A percentile compares a stretch with the other conserved stretches of the same genome.
These are phyloP conservation scores for Rhodotorula sp. DNA, from an alignment of 1,284 basidiomycete species.

Conservation along the genomic window DNA sequence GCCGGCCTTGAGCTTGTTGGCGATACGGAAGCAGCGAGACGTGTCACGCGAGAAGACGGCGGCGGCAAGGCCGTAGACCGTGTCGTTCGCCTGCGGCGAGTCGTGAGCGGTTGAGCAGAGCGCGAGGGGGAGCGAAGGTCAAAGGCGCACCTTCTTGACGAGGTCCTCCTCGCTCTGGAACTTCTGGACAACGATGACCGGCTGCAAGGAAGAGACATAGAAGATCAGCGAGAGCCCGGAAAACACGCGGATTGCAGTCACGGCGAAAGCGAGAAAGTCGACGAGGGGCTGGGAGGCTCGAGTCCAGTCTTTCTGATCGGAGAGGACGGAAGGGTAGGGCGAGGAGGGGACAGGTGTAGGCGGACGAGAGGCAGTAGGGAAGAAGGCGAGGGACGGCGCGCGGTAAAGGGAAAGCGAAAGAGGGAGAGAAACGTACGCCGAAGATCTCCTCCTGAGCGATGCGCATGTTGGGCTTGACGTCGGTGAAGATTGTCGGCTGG, in stretches of 20 bases:
- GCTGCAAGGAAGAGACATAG: conserved; percentile 47
- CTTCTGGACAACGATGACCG: conserved; percentile 63
- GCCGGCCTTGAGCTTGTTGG: conserved; percentile 77
- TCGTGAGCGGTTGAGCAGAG: not conserved
- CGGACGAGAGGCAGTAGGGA: no score
- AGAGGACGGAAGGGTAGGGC: no score
- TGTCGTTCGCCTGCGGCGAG: conserved; percentile 79
- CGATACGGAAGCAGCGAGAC: conserved; percentile 70
- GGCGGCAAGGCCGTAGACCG: conserved; percentile 78
- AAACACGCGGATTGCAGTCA: no score
- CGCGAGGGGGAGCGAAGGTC: not conserved
- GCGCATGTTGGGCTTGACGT: conserved; percentile 73
- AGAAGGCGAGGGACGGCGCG: not conserved
- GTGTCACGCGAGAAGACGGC: conserved; percentile 82
- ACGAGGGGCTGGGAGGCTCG: no score
- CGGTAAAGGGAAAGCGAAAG: not conserved
- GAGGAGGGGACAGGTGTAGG: no score
- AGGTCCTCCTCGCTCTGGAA: conserved; percentile 46
- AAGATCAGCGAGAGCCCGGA: no score
- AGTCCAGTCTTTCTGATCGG: no score
- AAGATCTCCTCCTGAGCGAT: conserved; percentile 78
- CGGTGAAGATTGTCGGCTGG: conserved; percentile 80
- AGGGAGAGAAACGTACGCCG: conserved; percentile 59
- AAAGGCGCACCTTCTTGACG: not conserved
- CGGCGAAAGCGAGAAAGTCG: no score